Evolutionary conservation across 495 filamentous ascomycete genomes (phyloP).

Genomic region (Aspergillus panamensis): DNA sequence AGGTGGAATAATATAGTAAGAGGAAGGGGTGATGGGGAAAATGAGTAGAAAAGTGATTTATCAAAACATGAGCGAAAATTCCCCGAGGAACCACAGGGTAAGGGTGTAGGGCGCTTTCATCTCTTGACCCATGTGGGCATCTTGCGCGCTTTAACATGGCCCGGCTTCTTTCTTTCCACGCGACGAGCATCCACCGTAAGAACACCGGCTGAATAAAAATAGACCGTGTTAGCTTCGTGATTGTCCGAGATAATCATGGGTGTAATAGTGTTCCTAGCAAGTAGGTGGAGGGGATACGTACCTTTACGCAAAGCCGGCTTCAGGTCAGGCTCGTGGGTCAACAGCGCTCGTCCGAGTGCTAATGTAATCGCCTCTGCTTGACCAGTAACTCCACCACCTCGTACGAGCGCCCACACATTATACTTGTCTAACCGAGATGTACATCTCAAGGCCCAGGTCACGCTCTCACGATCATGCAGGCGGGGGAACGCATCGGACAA

Average conservation of each 20-base stretch:
- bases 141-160: conserved; percentile 93
- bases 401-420: conserved; percentile 84
- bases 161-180: conserved; percentile 98
- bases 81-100: conserved; percentile 16
- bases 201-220: conserved; percentile 66
- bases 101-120: conserved; percentile 28
- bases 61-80: background rate
- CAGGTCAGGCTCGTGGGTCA: conserved; percentile 85
- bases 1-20: conserved; percentile 28
- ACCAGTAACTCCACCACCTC: conserved; percentile 85
- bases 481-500: conserved; percentile 76
- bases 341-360: conserved; percentile 81
- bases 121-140: conserved; percentile 97
- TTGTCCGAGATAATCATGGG: background rate
- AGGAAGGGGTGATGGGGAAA: conserved; percentile 10
- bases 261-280: background rate
- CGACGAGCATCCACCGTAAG: conserved; percentile 86
- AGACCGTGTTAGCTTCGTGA: conserved; percentile 13
- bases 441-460: conserved; percentile 80
- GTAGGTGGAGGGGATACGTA: conserved; percentile 48
- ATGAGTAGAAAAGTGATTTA: conserved; percentile 13
- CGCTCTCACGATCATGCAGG: conserved; percentile 92
- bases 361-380: conserved; percentile 94
- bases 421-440: conserved; percentile 91
- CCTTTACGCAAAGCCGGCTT: conserved; percentile 85